Evolutionary conservation across 2,329 filamentous ascomycete species (phyloP).

Genomic region (Botrytis medusae): DNA sequence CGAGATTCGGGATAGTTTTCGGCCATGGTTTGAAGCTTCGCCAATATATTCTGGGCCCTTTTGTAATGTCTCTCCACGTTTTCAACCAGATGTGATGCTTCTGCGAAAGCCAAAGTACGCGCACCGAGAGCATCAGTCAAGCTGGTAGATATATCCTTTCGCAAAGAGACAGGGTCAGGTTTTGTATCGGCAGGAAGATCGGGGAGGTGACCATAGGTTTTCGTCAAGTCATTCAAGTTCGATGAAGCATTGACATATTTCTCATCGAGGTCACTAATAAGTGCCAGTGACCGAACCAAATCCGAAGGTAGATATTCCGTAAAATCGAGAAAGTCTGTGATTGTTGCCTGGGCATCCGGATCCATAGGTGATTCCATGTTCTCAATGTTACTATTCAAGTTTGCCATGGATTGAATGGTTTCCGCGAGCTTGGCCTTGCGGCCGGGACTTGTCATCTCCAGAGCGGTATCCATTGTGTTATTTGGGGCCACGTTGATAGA

Average conservation of each 20-base stretch:
- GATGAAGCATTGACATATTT: slow-evolving; percentile 56
- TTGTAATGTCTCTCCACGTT: slow-evolving; percentile 63
- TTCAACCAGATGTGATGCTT: slow-evolving; percentile 62
- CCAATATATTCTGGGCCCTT: slow-evolving; percentile 57
- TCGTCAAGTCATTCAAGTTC: slow-evolving; percentile 56
- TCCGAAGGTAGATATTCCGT: slow-evolving; percentile 67
- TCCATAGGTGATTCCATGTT: slow-evolving; percentile 47
- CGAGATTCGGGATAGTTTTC: slow-evolving; percentile 55
- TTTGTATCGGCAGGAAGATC: slow-evolving; percentile 49
- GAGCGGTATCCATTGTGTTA: slow-evolving; percentile 30
- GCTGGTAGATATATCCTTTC: slow-evolving; percentile 59
- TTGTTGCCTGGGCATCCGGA: slow-evolving; percentile 67
- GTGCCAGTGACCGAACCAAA: slow-evolving; percentile 62
- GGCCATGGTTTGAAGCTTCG: slow-evolving; percentile 59
- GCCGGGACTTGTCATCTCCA: slow-evolving; percentile 35
- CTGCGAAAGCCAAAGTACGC: slow-evolving; percentile 59
- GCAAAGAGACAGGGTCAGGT: slow-evolving; percentile 51
- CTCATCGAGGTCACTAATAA: slow-evolving; percentile 64
- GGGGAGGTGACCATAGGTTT: slow-evolving; percentile 57
- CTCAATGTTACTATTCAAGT: slow-evolving; percentile 37
- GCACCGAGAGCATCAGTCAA: slow-evolving; percentile 55
- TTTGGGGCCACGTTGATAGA: slow-evolving; percentile 29
- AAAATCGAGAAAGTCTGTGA: slow-evolving; percentile 65
- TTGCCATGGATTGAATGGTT: slow-evolving; percentile 38
- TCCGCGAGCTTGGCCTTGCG: slow-evolving; percentile 39